Conservation (phyloP, 2,329 filamentous ascomycete species). For the Whalleya microplaca region DNA sequence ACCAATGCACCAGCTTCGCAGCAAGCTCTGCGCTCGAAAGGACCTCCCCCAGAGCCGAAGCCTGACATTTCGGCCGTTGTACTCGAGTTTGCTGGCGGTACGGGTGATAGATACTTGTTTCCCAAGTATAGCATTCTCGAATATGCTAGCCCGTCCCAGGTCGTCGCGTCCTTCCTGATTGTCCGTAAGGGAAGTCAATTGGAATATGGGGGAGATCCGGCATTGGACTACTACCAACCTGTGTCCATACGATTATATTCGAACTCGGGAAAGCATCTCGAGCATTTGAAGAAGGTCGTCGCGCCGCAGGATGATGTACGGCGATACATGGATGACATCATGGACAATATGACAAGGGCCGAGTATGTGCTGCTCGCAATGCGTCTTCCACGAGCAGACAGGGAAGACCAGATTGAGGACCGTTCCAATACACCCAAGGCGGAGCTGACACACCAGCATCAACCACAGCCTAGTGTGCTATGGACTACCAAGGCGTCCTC, state of each 20-base stretch:
- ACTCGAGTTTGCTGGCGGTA: constrained; percentile 69
- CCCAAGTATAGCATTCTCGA: constrained; percentile 79
- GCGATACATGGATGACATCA: constrained; percentile 71
- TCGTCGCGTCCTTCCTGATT: constrained; percentile 77
- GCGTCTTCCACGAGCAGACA: constrained; percentile 58
- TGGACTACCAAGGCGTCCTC: constrained; percentile 39
- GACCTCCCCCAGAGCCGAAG: constrained; percentile 55
- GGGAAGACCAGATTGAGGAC: constrained; percentile 39
- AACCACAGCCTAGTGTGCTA: constrained; percentile 36
- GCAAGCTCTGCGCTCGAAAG: constrained; percentile 64
- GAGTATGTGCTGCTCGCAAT: constrained; percentile 71
- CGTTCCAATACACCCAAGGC: constrained; percentile 32
- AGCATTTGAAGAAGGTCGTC: constrained; percentile 64
- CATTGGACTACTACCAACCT: constrained; percentile 76
- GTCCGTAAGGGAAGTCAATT: constrained; percentile 72
- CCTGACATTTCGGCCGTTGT: constrained; percentile 69
- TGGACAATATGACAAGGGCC: constrained; percentile 70
- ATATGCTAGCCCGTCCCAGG: constrained; percentile 60
- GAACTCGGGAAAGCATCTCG: constrained; percentile 58
- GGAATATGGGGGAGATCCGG: constrained; percentile 65
- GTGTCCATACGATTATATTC: constrained; percentile 66
- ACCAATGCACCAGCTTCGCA: constrained; percentile 38
- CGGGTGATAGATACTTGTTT: constrained; percentile 76
- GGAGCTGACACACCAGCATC: constrained; percentile 26
- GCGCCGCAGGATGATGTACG: constrained; percentile 65